Conservation (phyloP, 1,284 basidiomycete species). For the Fistulinella staudtii region DNA sequence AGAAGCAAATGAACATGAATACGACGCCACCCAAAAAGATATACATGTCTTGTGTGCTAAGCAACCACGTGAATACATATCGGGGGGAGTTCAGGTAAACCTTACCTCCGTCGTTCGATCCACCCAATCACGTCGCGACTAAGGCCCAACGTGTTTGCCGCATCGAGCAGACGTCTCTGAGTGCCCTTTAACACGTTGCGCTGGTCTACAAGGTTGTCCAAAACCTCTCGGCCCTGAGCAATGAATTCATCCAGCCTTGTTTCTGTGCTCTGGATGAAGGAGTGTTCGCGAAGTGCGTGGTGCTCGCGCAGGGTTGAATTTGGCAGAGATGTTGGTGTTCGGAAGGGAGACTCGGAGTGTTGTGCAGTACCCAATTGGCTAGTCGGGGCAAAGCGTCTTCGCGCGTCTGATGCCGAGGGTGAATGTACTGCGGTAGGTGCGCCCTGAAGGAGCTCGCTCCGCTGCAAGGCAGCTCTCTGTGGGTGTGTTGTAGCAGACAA, state of each 20-base stretch:
- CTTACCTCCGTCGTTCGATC: conserved; percentile 86
- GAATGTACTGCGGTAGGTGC: conserved; percentile 47
- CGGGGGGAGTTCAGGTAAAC: neutral
- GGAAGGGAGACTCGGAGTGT: conserved; percentile 73
- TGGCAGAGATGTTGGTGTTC: conserved; percentile 51
- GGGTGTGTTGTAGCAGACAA: neutral
- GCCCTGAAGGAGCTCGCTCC: conserved; percentile 55
- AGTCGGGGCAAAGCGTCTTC: conserved; percentile 55
- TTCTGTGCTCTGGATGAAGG: conserved; percentile 81
- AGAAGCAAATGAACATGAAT: conserved; percentile 91
- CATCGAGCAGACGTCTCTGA: conserved; percentile 74
- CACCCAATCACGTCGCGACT: conserved; percentile 91
- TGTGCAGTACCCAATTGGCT: conserved; percentile 25
- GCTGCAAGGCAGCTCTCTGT: conserved; percentile 55
- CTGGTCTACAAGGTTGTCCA: conserved; percentile 90
- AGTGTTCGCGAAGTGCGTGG: conserved; percentile 81
- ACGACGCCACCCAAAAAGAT: conserved; percentile 82
- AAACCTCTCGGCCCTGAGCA: conserved; percentile 83
- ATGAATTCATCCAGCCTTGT: conserved; percentile 83
- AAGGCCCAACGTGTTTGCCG: conserved; percentile 89
- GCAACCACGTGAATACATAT: conserved; percentile 13
- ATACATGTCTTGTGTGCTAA: conserved; percentile 86
- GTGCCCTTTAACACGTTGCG: conserved; percentile 90
- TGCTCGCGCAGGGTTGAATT: conserved; percentile 61
- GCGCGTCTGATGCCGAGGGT: conserved; percentile 47